Percentiles rank a stretch among this genome's conserved stretches.
These are phyloP conservation scores for Pelargonium citronellum DNA, from an alignment of 441 rosid species.

Conservation along the genomic window DNA sequence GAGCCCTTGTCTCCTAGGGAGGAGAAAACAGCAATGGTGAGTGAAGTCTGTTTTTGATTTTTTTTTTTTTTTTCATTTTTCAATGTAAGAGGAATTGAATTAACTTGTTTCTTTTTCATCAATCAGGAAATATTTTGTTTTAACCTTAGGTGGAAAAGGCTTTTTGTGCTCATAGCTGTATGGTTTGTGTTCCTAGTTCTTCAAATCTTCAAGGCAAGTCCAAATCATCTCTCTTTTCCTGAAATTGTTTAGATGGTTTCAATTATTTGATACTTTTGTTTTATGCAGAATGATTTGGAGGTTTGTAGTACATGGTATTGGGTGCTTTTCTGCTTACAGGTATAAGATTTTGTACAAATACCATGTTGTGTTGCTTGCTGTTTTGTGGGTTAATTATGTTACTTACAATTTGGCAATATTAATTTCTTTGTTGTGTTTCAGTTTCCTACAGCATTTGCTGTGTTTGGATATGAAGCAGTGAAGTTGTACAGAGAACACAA, in stretches of 20 bases:
- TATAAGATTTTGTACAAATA: too few relatives aligned
- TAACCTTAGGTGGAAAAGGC: constrained; percentile 68
- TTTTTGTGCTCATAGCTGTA: constrained; percentile 37
- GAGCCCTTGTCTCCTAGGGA: constrained; percentile 63
- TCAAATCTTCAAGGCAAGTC: constrained; percentile 76
- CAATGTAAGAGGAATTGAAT: too few relatives aligned
- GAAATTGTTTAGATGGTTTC: too few relatives aligned
- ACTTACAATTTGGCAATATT: too few relatives aligned
- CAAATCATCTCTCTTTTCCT: too few relatives aligned
- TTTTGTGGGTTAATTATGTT: too few relatives aligned
- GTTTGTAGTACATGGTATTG: constrained; percentile 69
- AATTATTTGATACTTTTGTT: not conserved
- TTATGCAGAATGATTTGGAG: constrained; percentile 57
- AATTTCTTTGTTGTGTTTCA: constrained; percentile 25
- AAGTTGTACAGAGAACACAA: constrained; percentile 49
- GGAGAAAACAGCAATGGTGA: constrained; percentile 63
- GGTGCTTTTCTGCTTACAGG: constrained; percentile 74
- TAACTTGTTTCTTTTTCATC: constrained; percentile 1
- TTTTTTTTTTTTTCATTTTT: too few relatives aligned
- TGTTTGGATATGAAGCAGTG: constrained; percentile 65
- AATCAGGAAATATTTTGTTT: constrained; percentile 56
- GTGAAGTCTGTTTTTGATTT: constrained; percentile 9
- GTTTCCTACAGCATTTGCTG: constrained; percentile 54
- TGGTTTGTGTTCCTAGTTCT: constrained; percentile 69
- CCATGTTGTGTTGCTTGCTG: not conserved